Percentiles rank a stretch among this genome's conserved stretches.
These are phyloP conservation scores for Nakazawaea wyomingensis DNA, from an alignment of 805 yeast genomes.

Conservation along the genomic window DNA sequence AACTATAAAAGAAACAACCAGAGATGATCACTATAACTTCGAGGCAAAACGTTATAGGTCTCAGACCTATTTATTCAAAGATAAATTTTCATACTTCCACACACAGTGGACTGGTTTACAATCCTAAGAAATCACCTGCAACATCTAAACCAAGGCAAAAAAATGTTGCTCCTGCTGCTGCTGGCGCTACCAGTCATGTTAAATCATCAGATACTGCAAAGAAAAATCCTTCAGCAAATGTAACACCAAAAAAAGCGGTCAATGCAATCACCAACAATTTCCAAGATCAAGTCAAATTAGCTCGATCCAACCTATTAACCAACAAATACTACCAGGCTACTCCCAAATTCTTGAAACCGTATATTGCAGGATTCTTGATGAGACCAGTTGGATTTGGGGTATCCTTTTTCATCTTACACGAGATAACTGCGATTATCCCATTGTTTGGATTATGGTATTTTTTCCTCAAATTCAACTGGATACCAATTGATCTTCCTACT, in stretches of 20 bases:
- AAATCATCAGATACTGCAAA: neutral
- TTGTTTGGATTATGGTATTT: conserved; percentile 46
- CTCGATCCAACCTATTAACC: conserved; percentile 18
- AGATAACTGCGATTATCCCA: conserved; percentile 48
- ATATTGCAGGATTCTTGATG: conserved; percentile 23
- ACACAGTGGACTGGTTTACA: conserved; percentile 5
- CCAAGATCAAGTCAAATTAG: conserved; percentile 6
- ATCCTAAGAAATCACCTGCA: conserved; percentile 1
- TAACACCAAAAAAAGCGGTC: neutral
- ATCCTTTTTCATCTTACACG: conserved; percentile 46
- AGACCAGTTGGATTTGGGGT: conserved; percentile 34
- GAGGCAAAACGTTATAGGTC: neutral
- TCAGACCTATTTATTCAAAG: too few species aligned
- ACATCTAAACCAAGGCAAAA: too few species aligned
- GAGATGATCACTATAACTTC: neutral
- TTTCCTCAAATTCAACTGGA: conserved; percentile 36
- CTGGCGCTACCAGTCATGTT: too few species aligned
- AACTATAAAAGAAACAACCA: too few species aligned
- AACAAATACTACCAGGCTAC: conserved; percentile 27
- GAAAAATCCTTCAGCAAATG: neutral
- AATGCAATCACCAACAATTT: neutral
- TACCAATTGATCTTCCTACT: conserved; percentile 44
- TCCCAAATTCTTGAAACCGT: conserved; percentile 27
- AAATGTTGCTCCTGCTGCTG: too few species aligned
- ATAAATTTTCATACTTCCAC: too few species aligned